Evolutionary conservation across 257 asterid genomes (phyloP), one percentile per base, ranked within the genome.

Genomic region (Leptodermis oblonga): DNA sequence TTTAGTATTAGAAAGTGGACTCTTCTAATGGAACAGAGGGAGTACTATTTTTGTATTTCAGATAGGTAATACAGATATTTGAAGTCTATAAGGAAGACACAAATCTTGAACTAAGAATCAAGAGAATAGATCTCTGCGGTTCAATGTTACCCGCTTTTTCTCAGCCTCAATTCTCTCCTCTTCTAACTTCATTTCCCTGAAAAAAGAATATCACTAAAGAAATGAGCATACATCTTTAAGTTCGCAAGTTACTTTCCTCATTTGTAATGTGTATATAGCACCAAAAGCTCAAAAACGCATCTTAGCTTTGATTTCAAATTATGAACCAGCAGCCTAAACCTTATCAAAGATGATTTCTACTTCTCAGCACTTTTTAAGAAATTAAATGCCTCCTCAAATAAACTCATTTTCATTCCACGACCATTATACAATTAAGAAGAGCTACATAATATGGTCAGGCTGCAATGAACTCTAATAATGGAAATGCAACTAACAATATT

Each of bases 91-190:
- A 58, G 17, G n/a, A 1, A 60, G 65, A 14, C 10, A 18, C 45
- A 34, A 33, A 26, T 60, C 46, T 61, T 61, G 46, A 20, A 61
- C 46, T 25, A n/a, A 74, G 42, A 67, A 33, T 60, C 58, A 51
- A 52, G 55, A 56, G 33, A 12, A n/a, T 31, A 59, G 67, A 55
- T 12, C 46, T 46, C 54, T 61, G 42, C 54, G 41, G 49, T 68
- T 49, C 30, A 64, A 53, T 70, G 56, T 82, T 91, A 94, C 97
- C 79, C 96, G 87, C 74, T 79, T 84, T 76, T 91, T 94, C 87
- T 91, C 99, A 0, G 97, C 96, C 86, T 94, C 99, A 65, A 94
- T 91, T 80, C 97, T 91, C 73, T 91, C 97, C 36, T 94, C 96
- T 82, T 93, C 97, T 70, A 85, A 77, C 92, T 85, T 94, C 99